Evolutionary conservation across 2,329 filamentous ascomycete species (phyloP), one percentile per base, ranked within the genome.

Genomic region (Neocatenulostroma microsporum): DNA sequence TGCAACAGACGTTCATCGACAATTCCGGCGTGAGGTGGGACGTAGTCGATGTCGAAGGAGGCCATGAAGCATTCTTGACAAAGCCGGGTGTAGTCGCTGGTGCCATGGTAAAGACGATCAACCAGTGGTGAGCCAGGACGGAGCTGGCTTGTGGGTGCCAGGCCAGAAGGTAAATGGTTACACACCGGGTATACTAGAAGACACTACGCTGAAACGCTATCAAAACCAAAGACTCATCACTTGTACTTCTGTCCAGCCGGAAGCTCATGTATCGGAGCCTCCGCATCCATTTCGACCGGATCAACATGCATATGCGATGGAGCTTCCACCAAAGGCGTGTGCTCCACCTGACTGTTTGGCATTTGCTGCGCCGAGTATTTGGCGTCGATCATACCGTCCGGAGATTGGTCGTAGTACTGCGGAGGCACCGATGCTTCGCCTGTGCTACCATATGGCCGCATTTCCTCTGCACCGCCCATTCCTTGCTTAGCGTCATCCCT

Each of bases 1-100:
- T 15, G n/a, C 30, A 33, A 14, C 9, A 33, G 15, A 33, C 23
- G 30, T 33, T 33, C 30, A 23, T 33, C 20, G 30, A 33, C 12
- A 24, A 15, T 15, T 33, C 30, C 5, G 18, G 19, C 5, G 30
- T 33, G 5, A 14, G 12, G 6, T 33, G 30, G 30, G 15, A 21
- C 6, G 30, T 33, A 12, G 20, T 33, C 5, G 19, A 33, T 10
- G 20, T 33, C 5, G 30, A 21, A 7, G 30, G 30, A n/a, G 30
- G 30, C 19, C 30, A 33, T 15, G 30, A 33, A 14, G 30, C 30
- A 9, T 33, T 33, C 30, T 8, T 33, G 11, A 33, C 30, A 5
- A 21, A 33, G 30, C 30, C 30, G 17, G 23, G 14, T n/a, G n/a
- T n/a, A n/a, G n/a, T n/a, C n/a, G n/a, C n/a, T n/a, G 17, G 23